Conservation (phyloP, 768 basidiomycete genomes). For the Lactifluus hygrophoroides region DNA sequence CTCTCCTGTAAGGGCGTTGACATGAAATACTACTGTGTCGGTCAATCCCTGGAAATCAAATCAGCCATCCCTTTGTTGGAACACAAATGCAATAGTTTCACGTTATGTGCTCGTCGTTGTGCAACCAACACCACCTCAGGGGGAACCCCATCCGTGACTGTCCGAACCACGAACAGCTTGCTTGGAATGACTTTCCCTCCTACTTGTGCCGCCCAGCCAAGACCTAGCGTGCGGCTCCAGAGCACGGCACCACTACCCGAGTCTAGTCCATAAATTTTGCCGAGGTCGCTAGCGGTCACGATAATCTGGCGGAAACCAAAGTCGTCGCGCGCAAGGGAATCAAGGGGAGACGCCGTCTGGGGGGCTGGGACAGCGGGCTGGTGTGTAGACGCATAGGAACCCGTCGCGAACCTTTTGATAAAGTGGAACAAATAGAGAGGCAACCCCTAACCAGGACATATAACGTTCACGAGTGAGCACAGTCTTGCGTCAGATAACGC, state of each 20-base stretch:
- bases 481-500: constrained; percentile 2
- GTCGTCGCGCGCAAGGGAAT: constrained; percentile 51
- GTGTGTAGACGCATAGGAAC: constrained; percentile 48
- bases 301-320: constrained; percentile 87
- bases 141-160: constrained; percentile 36
- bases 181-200: constrained; percentile 50
- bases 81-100: constrained; percentile 24
- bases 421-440: constrained; percentile 64
- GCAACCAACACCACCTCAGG: constrained; percentile 57
- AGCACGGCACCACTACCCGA: constrained; percentile 66
- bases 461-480: not conserved
- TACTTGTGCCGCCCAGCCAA: constrained; percentile 53
- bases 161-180: constrained; percentile 50
- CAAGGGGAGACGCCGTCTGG: constrained; percentile 28
- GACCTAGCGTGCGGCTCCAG: constrained; percentile 73
- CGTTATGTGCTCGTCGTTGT: constrained; percentile 54
- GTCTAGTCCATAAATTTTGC: constrained; percentile 78
- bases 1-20: constrained; percentile 75
- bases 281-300: constrained; percentile 57
- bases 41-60: constrained; percentile 39
- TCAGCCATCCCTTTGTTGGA: not conserved
- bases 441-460: constrained; percentile 40
- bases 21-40: constrained; percentile 68
- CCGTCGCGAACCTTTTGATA: constrained; percentile 59
- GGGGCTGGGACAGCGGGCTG: constrained; percentile 28